phyloP scores from a whole-genome alignment of 2,329 filamentous ascomycete genomes.

The Fusarium staphyleae region DNA sequence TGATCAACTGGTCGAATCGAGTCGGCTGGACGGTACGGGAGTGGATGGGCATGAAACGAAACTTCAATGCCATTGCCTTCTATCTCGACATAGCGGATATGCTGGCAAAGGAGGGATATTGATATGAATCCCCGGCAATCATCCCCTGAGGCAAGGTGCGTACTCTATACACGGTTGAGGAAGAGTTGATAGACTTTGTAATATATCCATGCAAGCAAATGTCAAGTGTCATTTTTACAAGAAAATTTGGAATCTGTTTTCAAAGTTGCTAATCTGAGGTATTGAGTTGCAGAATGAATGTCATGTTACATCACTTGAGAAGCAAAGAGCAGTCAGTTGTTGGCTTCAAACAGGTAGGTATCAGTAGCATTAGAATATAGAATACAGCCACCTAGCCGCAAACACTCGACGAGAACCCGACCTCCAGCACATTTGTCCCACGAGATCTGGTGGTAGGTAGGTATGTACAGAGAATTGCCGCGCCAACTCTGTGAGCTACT shows the following conservation, averaged over 20 bases:
- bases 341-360: constrained; percentile 45
- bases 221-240: too few relatives aligned
- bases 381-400: constrained; percentile 42
- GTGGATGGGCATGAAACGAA: constrained; percentile 60
- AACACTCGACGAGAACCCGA: constrained; percentile 44
- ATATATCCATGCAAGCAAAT: not conserved
- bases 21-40: constrained; percentile 61
- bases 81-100: constrained; percentile 73
- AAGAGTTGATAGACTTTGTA: not conserved
- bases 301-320: too few relatives aligned
- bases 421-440: constrained; percentile 42
- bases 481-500: constrained; percentile 19
- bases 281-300: too few relatives aligned
- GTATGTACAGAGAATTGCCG: constrained; percentile 39
- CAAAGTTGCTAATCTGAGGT: too few relatives aligned
- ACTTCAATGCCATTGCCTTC: constrained; percentile 72
- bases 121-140: constrained; percentile 12
- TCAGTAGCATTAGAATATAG: constrained; percentile 47
- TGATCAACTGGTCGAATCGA: constrained; percentile 73
- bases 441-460: constrained; percentile 31
- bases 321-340: constrained; percentile 7
- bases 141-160: not conserved
- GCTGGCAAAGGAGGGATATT: constrained; percentile 70
- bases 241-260: too few relatives aligned
- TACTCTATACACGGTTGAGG: constrained; percentile 4